Conservation (phyloP, 768 basidiomycete species). For the Ramaria rubella region DNA sequence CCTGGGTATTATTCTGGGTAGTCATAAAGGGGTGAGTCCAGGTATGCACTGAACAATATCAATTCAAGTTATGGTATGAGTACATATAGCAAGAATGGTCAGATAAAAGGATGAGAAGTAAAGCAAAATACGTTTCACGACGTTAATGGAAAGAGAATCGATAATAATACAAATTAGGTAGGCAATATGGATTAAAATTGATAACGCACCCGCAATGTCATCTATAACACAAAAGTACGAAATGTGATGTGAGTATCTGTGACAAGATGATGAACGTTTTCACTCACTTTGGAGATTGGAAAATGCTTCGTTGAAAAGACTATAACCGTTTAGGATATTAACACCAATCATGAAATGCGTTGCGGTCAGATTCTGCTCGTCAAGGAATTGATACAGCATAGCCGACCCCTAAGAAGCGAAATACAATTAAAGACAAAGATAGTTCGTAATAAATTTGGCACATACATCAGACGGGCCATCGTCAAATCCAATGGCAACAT, state of each 20-base stretch:
- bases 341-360: constrained; percentile 90
- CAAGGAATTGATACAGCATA: constrained; percentile 58
- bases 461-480: constrained; percentile 63
- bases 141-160: too few species aligned
- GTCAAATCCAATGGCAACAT: constrained; percentile 65
- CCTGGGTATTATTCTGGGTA: constrained; percentile 56
- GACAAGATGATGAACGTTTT: constrained; percentile 9
- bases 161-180: too few species aligned
- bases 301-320: constrained; percentile 49
- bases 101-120: too few species aligned
- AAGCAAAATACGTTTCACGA: too few species aligned
- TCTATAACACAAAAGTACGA: constrained; percentile 13
- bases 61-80: neutral
- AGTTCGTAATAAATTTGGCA: neutral
- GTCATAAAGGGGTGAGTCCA: constrained; percentile 82
- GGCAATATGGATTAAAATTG: too few species aligned
- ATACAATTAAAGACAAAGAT: constrained; percentile 5
- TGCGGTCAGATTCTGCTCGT: constrained; percentile 54
- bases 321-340: constrained; percentile 57
- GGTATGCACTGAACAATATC: constrained; percentile 53
- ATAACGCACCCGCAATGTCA: constrained; percentile 33
- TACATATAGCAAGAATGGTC: neutral
- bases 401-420: constrained; percentile 24
- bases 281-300: constrained; percentile 6
- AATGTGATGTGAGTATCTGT: neutral